Percentiles rank a stretch among this genome's conserved stretches.
Evolutionary conservation across 2,329 filamentous ascomycete species (phyloP).

Genomic region (Pseudophaeomoniella oleicola): DNA sequence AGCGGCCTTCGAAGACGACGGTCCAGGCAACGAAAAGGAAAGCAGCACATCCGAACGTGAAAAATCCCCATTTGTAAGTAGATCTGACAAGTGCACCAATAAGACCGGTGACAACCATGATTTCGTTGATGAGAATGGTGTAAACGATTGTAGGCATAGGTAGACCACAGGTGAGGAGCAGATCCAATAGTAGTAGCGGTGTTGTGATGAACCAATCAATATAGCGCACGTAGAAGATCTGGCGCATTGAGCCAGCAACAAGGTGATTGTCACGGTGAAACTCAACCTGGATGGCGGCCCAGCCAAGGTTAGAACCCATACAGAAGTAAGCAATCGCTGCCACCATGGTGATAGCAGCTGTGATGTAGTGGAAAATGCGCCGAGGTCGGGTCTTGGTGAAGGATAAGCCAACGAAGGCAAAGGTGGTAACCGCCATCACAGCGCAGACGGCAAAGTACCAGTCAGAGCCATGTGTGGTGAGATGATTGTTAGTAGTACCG

Average conservation of each 20-base stretch:
- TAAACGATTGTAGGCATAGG: slow-evolving; percentile 51
- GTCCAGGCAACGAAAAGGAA: slow-evolving; percentile 48
- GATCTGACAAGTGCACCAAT: slow-evolving; percentile 49
- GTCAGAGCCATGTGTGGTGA: slow-evolving; percentile 11
- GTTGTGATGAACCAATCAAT: slow-evolving; percentile 52
- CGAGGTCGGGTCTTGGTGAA: slow-evolving; percentile 9
- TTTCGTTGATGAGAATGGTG: slow-evolving; percentile 45
- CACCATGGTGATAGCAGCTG: slow-evolving; percentile 10
- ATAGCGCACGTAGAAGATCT: slow-evolving; percentile 54
- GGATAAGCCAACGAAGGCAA: slow-evolving; percentile 10
- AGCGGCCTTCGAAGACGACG: slow-evolving; percentile 40
- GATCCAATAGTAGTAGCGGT: slow-evolving; percentile 45
- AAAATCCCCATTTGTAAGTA: slow-evolving; percentile 41
- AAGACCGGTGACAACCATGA: slow-evolving; percentile 55
- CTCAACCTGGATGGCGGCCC: slow-evolving; percentile 47
- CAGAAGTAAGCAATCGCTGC: slow-evolving; percentile 47
- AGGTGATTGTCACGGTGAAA: slow-evolving; percentile 30
- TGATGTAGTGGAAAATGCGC: slow-evolving; percentile 12
- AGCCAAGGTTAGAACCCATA: slow-evolving; percentile 53
- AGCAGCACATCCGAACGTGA: slow-evolving; percentile 40
- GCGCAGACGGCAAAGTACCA: slow-evolving; percentile 11
- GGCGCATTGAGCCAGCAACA: slow-evolving; percentile 37
- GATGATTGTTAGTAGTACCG: slow-evolving; percentile 12
- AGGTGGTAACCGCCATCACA: slow-evolving; percentile 7
- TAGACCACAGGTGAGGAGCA: slow-evolving; percentile 49